A percentile compares a stretch with the other conserved stretches of the same genome.
Evolutionary conservation across 345 rosid species (phyloP).

Genomic region (Eucalyptus caleyi): DNA sequence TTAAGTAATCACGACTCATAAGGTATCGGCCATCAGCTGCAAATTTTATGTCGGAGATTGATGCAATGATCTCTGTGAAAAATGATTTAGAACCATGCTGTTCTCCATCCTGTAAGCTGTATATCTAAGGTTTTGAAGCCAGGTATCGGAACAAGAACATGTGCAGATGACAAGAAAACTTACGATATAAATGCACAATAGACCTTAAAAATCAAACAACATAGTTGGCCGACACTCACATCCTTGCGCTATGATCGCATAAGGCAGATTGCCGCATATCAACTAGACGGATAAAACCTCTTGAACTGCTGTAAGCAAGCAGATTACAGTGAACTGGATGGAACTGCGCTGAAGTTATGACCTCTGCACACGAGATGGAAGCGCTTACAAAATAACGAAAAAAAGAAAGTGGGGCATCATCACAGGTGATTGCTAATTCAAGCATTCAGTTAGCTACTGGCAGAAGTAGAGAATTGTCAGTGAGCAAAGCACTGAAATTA

Average conservation of each 20-base stretch:
- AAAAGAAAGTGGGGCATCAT: not conserved
- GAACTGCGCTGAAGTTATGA: constrained; percentile 60
- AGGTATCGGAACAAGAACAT: not conserved
- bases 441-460: not conserved
- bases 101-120: constrained; percentile 48
- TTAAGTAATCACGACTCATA: constrained; percentile 59
- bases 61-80: constrained; percentile 45
- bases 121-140: not conserved
- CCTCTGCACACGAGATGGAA: constrained; percentile 27
- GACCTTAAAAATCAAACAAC: not conserved
- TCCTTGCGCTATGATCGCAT: constrained; percentile 37
- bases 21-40: constrained; percentile 39
- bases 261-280: constrained; percentile 69
- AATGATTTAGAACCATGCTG: constrained; percentile 33
- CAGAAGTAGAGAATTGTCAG: not conserved
- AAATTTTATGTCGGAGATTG: constrained; percentile 55
- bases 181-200: not conserved
- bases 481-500: constrained; percentile 1
- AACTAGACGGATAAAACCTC: constrained; percentile 49
- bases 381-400: not conserved
- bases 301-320: constrained; percentile 61
- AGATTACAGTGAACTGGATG: constrained; percentile 58
- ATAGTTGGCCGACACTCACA: constrained; percentile 23
- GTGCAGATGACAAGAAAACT: not conserved
- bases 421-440: not conserved